A percentile compares a stretch with the other conserved stretches of the same genome.
Conservation (phyloP, 2,329 filamentous ascomycete species). For the Capronia americana region DNA sequence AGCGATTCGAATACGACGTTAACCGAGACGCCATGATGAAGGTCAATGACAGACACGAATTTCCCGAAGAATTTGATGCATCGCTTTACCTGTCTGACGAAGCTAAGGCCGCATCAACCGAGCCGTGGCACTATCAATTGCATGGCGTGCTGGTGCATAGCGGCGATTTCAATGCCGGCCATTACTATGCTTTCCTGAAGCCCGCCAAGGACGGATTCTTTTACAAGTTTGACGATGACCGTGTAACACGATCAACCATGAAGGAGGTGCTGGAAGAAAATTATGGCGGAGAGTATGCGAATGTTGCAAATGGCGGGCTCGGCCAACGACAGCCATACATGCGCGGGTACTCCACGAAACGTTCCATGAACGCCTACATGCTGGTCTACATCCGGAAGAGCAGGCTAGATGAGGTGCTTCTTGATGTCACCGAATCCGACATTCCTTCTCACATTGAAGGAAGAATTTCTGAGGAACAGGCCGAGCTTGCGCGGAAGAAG, state of each 20-base stretch:
- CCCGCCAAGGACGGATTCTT: constrained; percentile 92
- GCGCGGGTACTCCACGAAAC: constrained; percentile 67
- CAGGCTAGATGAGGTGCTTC: constrained; percentile 80
- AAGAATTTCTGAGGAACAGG: constrained; percentile 81
- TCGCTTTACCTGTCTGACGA: constrained; percentile 84
- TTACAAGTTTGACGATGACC: constrained; percentile 97
- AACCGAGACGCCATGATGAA: constrained; percentile 98
- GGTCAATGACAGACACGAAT: constrained; percentile 65
- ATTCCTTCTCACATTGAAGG: constrained; percentile 81
- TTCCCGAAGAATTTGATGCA: constrained; percentile 63
- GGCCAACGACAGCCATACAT: constrained; percentile 70
- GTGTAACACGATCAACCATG: constrained; percentile 90
- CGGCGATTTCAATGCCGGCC: constrained; percentile 93
- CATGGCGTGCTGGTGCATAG: constrained; percentile 97
- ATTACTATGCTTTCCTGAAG: constrained; percentile 98
- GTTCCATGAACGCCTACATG: constrained; percentile 94
- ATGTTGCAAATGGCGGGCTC: constrained; percentile 61
- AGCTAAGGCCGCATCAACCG: constrained; percentile 74
- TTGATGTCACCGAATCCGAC: constrained; percentile 75
- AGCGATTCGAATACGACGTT: constrained; percentile 97
- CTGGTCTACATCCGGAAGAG: constrained; percentile 94
- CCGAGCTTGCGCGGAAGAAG: constrained; percentile 73
- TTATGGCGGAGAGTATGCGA: constrained; percentile 83
- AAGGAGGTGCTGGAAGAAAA: constrained; percentile 95
- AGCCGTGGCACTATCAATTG: constrained; percentile 88